phyloP scores from a whole-genome alignment of 176 grass and related monocot species.

The sorghum (Sorghum bicolor) region Sorghum_bicolor_NCBIv3 NC_012874.2:68593001-68593500 shows the following conservation, averaged over 20 bases:
- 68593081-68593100: constrained; percentile 60
- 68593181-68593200: not conserved
- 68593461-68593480: not conserved
- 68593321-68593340: not conserved
- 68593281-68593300: not conserved
- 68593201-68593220: not conserved
- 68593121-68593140: constrained; percentile 90
- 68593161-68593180: not conserved
- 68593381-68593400: constrained; percentile 94
- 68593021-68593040: constrained; percentile 8
- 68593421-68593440: constrained; percentile 49
- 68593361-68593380: constrained; percentile 75
- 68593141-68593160: constrained; percentile 73
- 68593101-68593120: constrained; percentile 69
- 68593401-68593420: constrained; percentile 76
- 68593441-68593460: constrained; percentile 80
- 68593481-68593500: not conserved
- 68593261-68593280: not conserved
- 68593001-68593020: not conserved
- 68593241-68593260: not conserved
- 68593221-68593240: not conserved
- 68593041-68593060: constrained; percentile 40
- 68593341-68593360: not conserved
- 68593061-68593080: constrained; percentile 80
- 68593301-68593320: not conserved